A percentile compares a stretch with the other conserved stretches of the same genome.
Conservation (phyloP, 2,329 filamentous ascomycete genomes). For the Fusarium beomiforme region DNA sequence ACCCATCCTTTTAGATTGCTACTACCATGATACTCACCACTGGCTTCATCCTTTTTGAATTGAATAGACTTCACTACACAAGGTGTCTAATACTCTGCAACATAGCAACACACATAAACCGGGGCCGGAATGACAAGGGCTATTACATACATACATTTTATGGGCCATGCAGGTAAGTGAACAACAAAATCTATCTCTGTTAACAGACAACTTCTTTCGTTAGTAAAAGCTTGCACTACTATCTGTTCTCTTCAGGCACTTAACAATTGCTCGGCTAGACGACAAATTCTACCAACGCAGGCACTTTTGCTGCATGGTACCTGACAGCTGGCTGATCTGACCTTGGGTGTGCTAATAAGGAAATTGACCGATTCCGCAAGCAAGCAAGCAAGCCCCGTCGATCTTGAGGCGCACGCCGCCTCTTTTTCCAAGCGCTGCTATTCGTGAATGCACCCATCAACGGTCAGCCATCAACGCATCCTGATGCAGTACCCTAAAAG, state of each 20-base stretch:
- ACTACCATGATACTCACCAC: conserved; percentile 17
- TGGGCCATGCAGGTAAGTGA: conserved; percentile 8
- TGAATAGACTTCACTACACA: neutral
- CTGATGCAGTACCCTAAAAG: conserved; percentile 3
- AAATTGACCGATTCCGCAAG: conserved; percentile 19
- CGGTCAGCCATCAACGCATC: conserved; percentile 10
- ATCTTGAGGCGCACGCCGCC: conserved; percentile 24
- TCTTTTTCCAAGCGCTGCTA: conserved; percentile 17
- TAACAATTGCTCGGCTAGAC: neutral
- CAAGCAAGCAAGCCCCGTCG: conserved; percentile 24
- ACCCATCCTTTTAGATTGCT: neutral
- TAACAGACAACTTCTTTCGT: neutral
- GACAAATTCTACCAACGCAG: neutral
- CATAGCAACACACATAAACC: neutral
- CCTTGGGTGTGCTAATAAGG: neutral
- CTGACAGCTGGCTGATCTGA: conserved; percentile 12
- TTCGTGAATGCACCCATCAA: conserved; percentile 28
- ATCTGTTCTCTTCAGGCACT: neutral
- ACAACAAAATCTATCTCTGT: neutral
- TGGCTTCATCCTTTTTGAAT: neutral
- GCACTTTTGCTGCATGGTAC: conserved; percentile 6
- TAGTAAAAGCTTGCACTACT: neutral
- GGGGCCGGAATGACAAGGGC: conserved; percentile 2
- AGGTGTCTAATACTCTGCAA: neutral
- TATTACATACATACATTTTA: conserved; percentile 10